phyloP scores from a whole-genome alignment of 2,329 filamentous ascomycete species.

The Cytospora paraplurivora region DNA sequence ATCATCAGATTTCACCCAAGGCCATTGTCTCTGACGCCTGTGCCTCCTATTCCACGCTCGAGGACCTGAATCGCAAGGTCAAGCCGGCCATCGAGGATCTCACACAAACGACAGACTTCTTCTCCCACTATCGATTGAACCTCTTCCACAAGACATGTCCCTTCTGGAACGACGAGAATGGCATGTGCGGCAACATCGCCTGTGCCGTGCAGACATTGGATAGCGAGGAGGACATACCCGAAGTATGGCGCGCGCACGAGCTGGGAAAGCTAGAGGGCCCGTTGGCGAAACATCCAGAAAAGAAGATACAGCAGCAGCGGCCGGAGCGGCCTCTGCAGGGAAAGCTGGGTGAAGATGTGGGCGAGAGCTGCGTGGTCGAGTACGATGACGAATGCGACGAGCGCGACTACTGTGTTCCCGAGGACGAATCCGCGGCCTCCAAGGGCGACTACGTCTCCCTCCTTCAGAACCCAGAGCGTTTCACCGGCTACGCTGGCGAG shows the following conservation, averaged over 20 bases:
- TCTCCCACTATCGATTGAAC: slow-evolving; percentile 95
- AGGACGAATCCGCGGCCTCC: slow-evolving; percentile 82
- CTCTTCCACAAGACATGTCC: slow-evolving; percentile 93
- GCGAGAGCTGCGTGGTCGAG: slow-evolving; percentile 95
- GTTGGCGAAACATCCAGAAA: slow-evolving; percentile 83
- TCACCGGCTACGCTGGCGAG: slow-evolving; percentile 88
- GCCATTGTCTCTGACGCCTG: slow-evolving; percentile 93
- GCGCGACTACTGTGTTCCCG: slow-evolving; percentile 92
- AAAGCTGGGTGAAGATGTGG: slow-evolving; percentile 79
- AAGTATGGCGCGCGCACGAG: slow-evolving; percentile 88
- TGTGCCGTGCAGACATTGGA: slow-evolving; percentile 95
- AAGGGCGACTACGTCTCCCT: slow-evolving; percentile 98
- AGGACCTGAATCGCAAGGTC: slow-evolving; percentile 76
- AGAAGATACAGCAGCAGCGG: slow-evolving; percentile 69
- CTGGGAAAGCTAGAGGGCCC: slow-evolving; percentile 91
- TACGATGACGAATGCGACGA: slow-evolving; percentile 98
- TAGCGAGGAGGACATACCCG: slow-evolving; percentile 90
- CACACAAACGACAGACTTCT: slow-evolving; percentile 90
- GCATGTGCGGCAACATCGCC: slow-evolving; percentile 95
- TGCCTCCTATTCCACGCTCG: slow-evolving; percentile 88
- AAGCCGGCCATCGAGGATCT: slow-evolving; percentile 78
- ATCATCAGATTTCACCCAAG: slow-evolving; percentile 76
- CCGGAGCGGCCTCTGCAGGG: slow-evolving; percentile 77
- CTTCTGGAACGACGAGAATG: slow-evolving; percentile 92
- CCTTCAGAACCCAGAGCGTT: slow-evolving; percentile 89